phyloP scores from a whole-genome alignment of 352 stramenopile genomes.

The Globisporangium nagaii region DNA sequence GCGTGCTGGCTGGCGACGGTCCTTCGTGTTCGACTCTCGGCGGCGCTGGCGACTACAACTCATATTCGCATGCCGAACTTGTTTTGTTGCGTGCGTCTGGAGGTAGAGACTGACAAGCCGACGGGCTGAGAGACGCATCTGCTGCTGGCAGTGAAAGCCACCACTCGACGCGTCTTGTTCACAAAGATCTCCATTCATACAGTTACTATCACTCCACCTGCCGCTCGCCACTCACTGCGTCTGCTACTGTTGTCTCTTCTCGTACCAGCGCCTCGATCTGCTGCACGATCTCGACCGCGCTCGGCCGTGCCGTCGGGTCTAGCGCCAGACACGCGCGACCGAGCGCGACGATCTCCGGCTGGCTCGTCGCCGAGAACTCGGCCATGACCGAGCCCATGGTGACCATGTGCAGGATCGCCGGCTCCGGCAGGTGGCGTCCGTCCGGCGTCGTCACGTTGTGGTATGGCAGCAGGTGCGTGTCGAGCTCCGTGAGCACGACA shows the following conservation, averaged over 20 bases:
- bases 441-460: conserved; percentile 17
- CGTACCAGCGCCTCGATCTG: background rate
- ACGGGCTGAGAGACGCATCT: background rate
- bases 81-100: too few species aligned
- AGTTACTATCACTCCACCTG: background rate
- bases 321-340: conserved; percentile 21
- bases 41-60: too few species aligned
- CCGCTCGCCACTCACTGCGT: background rate
- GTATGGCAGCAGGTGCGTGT: conserved; percentile 27
- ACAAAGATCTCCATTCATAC: too few species aligned
- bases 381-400: conserved; percentile 23
- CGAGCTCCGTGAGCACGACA: conserved; percentile 48
- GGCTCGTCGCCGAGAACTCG: conserved; percentile 18
- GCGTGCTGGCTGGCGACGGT: too few species aligned
- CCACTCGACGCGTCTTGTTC: too few species aligned
- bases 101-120: too few species aligned
- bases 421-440: conserved; percentile 17
- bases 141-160: too few species aligned
- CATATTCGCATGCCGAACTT: too few species aligned
- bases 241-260: background rate
- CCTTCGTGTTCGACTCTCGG: too few species aligned
- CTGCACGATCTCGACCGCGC: conserved; percentile 3
- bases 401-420: conserved; percentile 26
- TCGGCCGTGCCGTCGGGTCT: conserved; percentile 20
- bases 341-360: conserved; percentile 18